A percentile compares a stretch with the other conserved stretches of the same genome.
Evolutionary conservation across 441 rosid species (phyloP).

Genomic region (Gossypium gossypioides): DNA sequence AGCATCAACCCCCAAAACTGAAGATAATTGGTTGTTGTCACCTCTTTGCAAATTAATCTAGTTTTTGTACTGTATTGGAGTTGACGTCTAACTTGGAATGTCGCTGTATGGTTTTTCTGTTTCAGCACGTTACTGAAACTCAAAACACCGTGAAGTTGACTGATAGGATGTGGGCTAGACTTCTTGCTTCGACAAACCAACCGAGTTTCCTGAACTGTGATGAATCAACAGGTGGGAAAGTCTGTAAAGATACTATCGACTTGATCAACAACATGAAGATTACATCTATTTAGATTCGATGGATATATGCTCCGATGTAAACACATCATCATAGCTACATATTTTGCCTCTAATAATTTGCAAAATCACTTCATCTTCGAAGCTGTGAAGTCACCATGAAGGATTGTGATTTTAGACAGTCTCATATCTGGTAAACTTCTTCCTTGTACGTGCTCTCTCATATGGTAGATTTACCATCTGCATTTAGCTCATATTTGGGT

Average conservation of each 20-base stretch:
- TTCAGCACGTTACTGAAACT: constrained; percentile 55
- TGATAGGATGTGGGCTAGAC: constrained; percentile 76
- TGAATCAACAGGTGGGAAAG: constrained; percentile 25
- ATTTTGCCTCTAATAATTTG: neutral
- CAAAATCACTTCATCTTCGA: neutral
- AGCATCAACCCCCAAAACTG: neutral
- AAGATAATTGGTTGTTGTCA: neutral
- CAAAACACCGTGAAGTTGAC: constrained; percentile 54
- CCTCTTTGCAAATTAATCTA: neutral
- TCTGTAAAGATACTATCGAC: constrained; percentile 27
- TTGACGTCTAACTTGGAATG: constrained; percentile 8
- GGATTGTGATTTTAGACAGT: neutral
- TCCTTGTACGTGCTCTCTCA: neutral
- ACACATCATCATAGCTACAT: constrained; percentile 11
- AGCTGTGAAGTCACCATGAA: neutral
- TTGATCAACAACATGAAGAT: constrained; percentile 33
- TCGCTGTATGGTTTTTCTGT: constrained; percentile 20
- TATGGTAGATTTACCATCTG: neutral
- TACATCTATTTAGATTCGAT: constrained; percentile 26
- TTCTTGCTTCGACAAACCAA: constrained; percentile 71
- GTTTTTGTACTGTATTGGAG: neutral
- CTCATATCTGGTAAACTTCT: neutral
- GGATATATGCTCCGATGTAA: constrained; percentile 10
- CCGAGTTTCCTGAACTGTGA: constrained; percentile 52
- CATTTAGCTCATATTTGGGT: neutral